Base-by-base conservation (phyloP, 345 rosid species). In the Kernera saxatilis region DNA sequence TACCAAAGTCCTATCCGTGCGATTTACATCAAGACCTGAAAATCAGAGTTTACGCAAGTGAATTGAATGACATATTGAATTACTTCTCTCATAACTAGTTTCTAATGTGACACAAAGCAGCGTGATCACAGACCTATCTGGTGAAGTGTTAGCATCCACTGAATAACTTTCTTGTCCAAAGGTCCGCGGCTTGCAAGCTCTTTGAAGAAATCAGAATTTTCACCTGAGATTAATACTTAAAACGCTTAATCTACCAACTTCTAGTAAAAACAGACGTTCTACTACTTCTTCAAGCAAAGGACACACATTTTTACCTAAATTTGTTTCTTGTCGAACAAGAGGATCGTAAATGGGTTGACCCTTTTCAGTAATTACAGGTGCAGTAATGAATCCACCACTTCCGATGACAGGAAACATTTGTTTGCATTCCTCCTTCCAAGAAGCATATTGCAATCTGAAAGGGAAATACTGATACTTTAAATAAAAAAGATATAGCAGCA, bases 1-100 rank as follows among this genome's bases (percentile, higher is more conserved):
- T 22, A 92, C 89, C 80, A 94, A 72, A 6, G 92, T 84, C 83
- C 99, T 88, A 75, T 92, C 99, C 11, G 99, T 94, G 44, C 99
- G 98, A 71, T 76, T 76, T 52, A 94, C 99, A 77, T 94, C 97
- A 19, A 94, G 92, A 78, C 96, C 99, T 93, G 65, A 67, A 22
- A 64, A 51, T 5, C 30, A 37, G 41, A 71, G 69, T 41, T 61
- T 61, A 61, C 11, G 0, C 17, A 45, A 10, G n/a, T 15, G 0
- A 22, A 8, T 3, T 17, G 49, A 58, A 35, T 71, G 49, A 48
- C 25, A 23, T 1, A 17, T 22, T 46, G 46, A 21, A 55, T 21
- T 3, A 22, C 25, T 11, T 4, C 73, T 56, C 63, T 32, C 35
- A 44, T 14, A 32, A 44, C 3, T 54, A 54, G 37, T 14, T 18